Base-by-base conservation (phyloP, 179 eudicot species). In the Vitellaria paradoxa region DNA sequence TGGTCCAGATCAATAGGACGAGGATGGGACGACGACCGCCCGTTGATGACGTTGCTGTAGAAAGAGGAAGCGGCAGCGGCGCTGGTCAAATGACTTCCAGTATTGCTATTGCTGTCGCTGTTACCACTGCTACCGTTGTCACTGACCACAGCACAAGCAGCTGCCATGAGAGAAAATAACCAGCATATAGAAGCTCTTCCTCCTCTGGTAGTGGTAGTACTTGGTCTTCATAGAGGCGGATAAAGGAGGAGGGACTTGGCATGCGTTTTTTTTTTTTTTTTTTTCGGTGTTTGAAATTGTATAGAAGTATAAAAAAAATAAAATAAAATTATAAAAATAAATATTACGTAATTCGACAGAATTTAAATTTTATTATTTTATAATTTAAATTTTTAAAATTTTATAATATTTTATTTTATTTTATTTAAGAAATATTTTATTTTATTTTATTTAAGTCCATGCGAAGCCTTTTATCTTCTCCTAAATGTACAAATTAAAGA, bases 191-290 rank as follows among this genome's bases (percentile, higher is more conserved):
- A 13, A 46, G 20, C 7, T 18, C 37, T 6, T 63, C 37, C 13
- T 63, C 11, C 9, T 6, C 24, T 18, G 6, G 66, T 20, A 21
- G 7, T 45, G 37, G 37, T 30, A 30, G 37, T 46, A 20, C 55
- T 21, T 23, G 11, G 11, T 74, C 76, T 60, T 74, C 76, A 59
- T 61, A 55, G 62, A 53, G 47, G 20, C 21, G 53, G 59, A 70
- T 70, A 18, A 49, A 11, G 26, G 56, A 11, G 37, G 49, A 57
- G 65, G 62, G 8, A 3, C 65, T 37, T 52, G 46, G 46, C 11
- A 67, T 13, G 20, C 12, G 55, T 12, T 50, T 49, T 49, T 49
- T 47, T 20, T 17, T 15, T 46, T 45, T 47, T 68, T 21, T 68
- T 20, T 47, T 46, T 8, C 17, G 4, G 20, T 15, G 61, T 20